These are phyloP conservation scores for Gossypium schwendimanii DNA, from an alignment of 441 rosid species.

Conservation along the genomic window DNA sequence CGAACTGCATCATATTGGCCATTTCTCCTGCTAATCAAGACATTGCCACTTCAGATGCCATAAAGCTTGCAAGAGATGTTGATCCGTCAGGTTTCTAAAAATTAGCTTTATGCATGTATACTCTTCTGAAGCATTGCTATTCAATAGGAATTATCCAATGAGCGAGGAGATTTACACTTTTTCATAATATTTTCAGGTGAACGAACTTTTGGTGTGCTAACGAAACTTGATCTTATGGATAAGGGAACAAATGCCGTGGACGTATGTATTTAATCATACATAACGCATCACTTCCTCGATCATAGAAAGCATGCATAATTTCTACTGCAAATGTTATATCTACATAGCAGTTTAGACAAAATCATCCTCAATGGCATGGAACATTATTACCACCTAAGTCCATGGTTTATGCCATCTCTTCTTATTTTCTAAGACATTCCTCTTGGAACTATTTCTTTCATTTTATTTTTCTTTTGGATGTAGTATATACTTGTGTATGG, in stretches of 20 bases:
- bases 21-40: constrained; percentile 99
- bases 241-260: constrained; percentile 93
- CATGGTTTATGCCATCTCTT: not conserved
- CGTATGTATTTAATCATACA: constrained; percentile 35
- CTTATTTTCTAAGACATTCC: not conserved
- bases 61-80: constrained; percentile 97
- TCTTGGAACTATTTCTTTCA: not conserved
- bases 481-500: not conserved
- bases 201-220: constrained; percentile 93
- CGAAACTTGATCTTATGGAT: constrained; percentile 99
- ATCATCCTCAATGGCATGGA: not conserved
- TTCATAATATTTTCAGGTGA: constrained; percentile 50
- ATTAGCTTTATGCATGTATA: not conserved
- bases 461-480: not conserved
- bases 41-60: constrained; percentile 98
- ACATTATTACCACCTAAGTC: not conserved
- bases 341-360: not conserved
- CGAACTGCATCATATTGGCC: constrained; percentile 93
- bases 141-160: not conserved
- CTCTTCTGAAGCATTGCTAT: not conserved
- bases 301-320: constrained; percentile 15
- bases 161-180: constrained; percentile 2
- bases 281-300: constrained; percentile 12
- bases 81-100: constrained; percentile 76
- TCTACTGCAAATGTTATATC: not conserved